Base-by-base conservation (phyloP, 139 green algal species). In the Coelastrella sp. region DNA sequence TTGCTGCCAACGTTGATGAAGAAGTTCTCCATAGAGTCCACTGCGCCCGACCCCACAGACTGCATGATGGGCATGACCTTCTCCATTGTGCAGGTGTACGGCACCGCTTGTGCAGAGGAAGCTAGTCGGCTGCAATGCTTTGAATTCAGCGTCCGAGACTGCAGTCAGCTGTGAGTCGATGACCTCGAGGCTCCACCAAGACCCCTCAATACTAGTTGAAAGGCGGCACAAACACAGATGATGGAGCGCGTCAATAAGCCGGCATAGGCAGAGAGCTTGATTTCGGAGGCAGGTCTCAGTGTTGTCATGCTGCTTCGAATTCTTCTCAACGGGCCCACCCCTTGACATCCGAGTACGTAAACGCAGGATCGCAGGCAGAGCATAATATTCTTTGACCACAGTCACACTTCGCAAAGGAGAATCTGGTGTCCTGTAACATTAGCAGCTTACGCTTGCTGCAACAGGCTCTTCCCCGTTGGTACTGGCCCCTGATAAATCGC, bases 11-110 rank as follows among this genome's bases (percentile, higher is more conserved):
- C 20, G 56, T 89, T 89, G 73, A 89, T 89, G 73, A 68, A 82
- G 16, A 89, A 60, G 56, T 89, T 89, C 23, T 89, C 85, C 13
- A 81, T 60, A 4, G 85, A 73, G n/a, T 89, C 85, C 7, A 81
- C 20, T 7, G 85, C 60, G 7, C 85, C 85, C 5, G 22, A 23
- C 8, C 19, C 47, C 57, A 89, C 85, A n/a, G 85, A 56, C 73
- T 78, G 64, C 16, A 83, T 14, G 5, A 89, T 71, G 4, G 85
- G 85, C 17, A 89, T 20, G 23, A 86, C 68, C 17, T 76, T 76
- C 68, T 76, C 68, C 68, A 76, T 76, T 6, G 5, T 23, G 16
- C 16, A 32, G 7, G 22, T 8, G n/a, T 76, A 10, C 14, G 17
- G 17, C 22, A 6, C 22, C 71, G 6, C 13, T 10, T 23, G n/a